Evolutionary conservation across 495 filamentous ascomycete species (phyloP).

Genomic region (Hypoxylon crocopeplum): DNA sequence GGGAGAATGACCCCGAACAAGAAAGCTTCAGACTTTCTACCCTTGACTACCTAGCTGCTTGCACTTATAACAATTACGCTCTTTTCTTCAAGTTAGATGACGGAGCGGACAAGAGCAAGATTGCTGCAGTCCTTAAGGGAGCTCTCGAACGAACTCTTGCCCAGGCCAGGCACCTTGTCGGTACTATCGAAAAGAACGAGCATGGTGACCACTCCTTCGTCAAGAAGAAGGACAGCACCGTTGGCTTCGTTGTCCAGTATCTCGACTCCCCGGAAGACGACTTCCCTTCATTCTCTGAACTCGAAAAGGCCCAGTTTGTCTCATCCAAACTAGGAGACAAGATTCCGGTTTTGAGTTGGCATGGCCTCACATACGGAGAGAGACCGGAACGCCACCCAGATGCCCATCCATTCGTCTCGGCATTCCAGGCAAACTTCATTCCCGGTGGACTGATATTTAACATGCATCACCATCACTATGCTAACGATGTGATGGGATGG

Average conservation of each 20-base stretch:
- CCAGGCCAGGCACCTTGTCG: constrained; percentile 51
- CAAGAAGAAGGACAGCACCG: constrained; percentile 51
- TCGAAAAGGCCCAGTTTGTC: constrained; percentile 42
- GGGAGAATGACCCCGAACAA: constrained; percentile 26
- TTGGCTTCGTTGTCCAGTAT: constrained; percentile 50
- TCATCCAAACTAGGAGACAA: constrained; percentile 40
- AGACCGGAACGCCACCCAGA: constrained; percentile 48
- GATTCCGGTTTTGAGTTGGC: constrained; percentile 41
- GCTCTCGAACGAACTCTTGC: constrained; percentile 52
- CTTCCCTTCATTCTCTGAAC: constrained; percentile 40
- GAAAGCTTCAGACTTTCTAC: constrained; percentile 37
- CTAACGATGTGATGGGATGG: constrained; percentile 54
- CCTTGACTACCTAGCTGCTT: constrained; percentile 43
- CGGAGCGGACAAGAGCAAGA: constrained; percentile 34
- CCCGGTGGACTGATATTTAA: constrained; percentile 51
- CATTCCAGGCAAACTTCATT: constrained; percentile 53
- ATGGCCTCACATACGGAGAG: constrained; percentile 50
- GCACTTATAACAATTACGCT: constrained; percentile 46
- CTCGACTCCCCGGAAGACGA: constrained; percentile 44
- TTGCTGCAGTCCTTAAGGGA: constrained; percentile 38
- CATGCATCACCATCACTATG: constrained; percentile 53
- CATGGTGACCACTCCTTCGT: constrained; percentile 47
- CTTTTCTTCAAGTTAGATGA: constrained; percentile 51
- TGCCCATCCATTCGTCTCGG: constrained; percentile 42
- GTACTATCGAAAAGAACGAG: constrained; percentile 49